These are phyloP conservation scores for Amanita subjunquillea DNA, from an alignment of 768 basidiomycete species.

Conservation along the genomic window DNA sequence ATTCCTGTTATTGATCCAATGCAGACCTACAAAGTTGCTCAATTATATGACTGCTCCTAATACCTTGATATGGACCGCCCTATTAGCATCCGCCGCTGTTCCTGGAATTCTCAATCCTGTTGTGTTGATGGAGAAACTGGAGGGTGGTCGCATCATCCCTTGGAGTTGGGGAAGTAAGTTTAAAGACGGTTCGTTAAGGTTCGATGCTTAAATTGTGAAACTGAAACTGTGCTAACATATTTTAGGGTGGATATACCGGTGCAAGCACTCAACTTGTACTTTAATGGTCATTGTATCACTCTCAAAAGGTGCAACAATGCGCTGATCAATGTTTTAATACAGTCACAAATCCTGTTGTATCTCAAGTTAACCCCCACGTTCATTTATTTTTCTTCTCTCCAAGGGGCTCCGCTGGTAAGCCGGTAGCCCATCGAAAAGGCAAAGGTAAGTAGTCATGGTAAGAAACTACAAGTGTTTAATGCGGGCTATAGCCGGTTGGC, in stretches of 20 bases:
- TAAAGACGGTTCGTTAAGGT: slow-evolving; percentile 88
- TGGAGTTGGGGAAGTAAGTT: slow-evolving; percentile 95
- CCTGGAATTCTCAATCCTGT: slow-evolving; percentile 95
- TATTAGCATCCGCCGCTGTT: slow-evolving; percentile 87
- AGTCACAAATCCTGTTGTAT: slow-evolving; percentile 92
- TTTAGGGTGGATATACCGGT: slow-evolving; percentile 88
- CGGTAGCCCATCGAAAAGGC: slow-evolving; percentile 88
- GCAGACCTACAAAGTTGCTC: slow-evolving; percentile 85
- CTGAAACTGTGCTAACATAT: background rate
- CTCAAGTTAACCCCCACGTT: slow-evolving; percentile 87
- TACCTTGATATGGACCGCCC: slow-evolving; percentile 71
- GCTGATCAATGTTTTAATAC: slow-evolving; percentile 3
- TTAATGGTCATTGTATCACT: slow-evolving; percentile 47
- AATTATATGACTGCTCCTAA: slow-evolving; percentile 97
- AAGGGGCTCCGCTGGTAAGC: slow-evolving; percentile 80
- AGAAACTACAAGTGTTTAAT: background rate
- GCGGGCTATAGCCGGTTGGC: slow-evolving; percentile 54
- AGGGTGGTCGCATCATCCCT: slow-evolving; percentile 69
- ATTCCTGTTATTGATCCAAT: slow-evolving; percentile 3
- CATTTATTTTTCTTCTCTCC: slow-evolving; percentile 95
- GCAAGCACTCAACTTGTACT: slow-evolving; percentile 80
- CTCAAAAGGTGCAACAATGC: background rate
- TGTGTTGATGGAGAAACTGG: slow-evolving; percentile 86
- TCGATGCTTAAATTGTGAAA: slow-evolving; percentile 6
- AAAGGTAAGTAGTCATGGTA: slow-evolving; percentile 45